Conservation (phyloP, 2,329 filamentous ascomycete species). For the Microdochium trichocladiopsis region DNA sequence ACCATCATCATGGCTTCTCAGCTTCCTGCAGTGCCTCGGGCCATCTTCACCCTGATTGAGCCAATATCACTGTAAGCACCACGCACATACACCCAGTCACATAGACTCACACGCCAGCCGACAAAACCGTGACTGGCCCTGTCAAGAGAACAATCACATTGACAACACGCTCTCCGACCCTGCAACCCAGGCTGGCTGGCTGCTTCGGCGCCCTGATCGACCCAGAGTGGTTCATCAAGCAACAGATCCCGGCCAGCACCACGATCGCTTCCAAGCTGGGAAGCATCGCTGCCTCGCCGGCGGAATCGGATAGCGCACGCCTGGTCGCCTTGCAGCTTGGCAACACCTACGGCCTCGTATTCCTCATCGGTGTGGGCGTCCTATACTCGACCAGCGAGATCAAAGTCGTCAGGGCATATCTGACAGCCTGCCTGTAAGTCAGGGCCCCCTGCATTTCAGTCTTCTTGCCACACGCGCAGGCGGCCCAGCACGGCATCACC, state of each 20-base stretch:
- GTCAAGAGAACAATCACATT: too few relatives aligned
- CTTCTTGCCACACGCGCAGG: too few relatives aligned
- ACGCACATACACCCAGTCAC: not conserved
- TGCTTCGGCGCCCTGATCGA: constrained; percentile 47
- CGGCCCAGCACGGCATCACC: not conserved
- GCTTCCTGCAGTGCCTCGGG: constrained; percentile 55
- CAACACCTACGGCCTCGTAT: constrained; percentile 62
- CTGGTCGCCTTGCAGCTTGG: constrained; percentile 62
- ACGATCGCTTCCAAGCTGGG: constrained; percentile 22
- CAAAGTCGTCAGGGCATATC: constrained; percentile 59
- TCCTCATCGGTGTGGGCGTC: constrained; percentile 56
- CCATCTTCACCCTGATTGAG: constrained; percentile 62
- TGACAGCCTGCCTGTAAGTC: constrained; percentile 52
- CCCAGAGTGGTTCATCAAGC: constrained; percentile 54
- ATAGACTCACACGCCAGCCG: too few relatives aligned
- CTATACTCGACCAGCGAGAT: constrained; percentile 58
- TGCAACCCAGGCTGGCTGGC: constrained; percentile 46
- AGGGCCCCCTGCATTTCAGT: too few relatives aligned
- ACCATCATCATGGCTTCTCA: constrained; percentile 58
- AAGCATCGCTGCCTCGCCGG: not conserved
- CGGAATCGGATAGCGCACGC: constrained; percentile 33
- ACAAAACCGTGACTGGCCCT: too few relatives aligned
- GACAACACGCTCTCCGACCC: too few relatives aligned
- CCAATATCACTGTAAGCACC: constrained; percentile 57
- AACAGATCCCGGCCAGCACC: constrained; percentile 44